These are phyloP conservation scores for Microdochium bolleyi DNA, from an alignment of 2,329 filamentous ascomycete genomes.

Conservation along the genomic window DNA sequence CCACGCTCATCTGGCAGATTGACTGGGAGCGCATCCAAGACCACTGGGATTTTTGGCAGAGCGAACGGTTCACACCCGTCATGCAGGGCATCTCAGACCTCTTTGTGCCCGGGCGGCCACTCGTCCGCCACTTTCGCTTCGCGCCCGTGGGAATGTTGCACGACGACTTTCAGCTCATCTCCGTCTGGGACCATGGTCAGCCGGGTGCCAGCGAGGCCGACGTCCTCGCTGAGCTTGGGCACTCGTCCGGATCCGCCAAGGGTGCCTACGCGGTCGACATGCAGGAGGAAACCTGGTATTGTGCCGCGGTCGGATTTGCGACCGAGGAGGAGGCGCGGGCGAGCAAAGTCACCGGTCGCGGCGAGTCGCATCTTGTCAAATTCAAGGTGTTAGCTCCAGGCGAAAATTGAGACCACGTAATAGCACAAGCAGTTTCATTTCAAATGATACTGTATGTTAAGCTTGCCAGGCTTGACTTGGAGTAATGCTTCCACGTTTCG, in stretches of 20 bases:
- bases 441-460: no score
- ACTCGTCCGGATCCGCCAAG: neutral
- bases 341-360: neutral
- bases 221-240: neutral
- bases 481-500: no score
- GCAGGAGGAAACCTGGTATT: neutral
- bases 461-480: no score
- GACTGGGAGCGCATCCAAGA: neutral
- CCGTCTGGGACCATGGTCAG: neutral
- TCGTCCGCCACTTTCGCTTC: neutral
- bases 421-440: no score
- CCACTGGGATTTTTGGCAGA: neutral
- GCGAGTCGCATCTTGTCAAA: neutral
- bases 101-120: neutral
- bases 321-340: neutral
- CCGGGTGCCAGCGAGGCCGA: neutral
- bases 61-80: neutral
- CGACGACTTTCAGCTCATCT: neutral
- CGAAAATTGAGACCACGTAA: no score
- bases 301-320: neutral
- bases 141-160: neutral
- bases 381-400: neutral
- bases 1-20: neutral
- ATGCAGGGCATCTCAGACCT: neutral
- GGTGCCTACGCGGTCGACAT: neutral